Evolutionary conservation across 176 grass and related monocot genomes (phyloP).

Genomic region (Oryza glumipatula): DNA sequence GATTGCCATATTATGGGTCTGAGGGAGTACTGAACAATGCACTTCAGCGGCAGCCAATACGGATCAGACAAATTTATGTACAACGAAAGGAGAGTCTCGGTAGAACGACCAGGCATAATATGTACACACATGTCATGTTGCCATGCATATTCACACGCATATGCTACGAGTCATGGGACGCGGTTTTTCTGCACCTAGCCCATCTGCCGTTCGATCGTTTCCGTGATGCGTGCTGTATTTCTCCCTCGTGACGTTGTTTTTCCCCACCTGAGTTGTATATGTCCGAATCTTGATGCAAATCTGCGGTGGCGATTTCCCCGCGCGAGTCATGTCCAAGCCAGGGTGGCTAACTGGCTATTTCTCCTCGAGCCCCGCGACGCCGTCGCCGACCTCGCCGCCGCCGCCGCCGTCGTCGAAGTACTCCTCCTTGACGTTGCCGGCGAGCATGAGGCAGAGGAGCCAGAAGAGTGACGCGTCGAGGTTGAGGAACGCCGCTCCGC

Average conservation of each 20-base stretch:
- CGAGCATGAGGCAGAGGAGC: constrained; percentile 61
- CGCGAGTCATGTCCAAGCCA: background rate
- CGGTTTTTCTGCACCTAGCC: too few species aligned
- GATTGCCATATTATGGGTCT: too few species aligned
- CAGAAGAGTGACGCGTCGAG: constrained; percentile 73
- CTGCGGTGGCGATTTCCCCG: too few species aligned
- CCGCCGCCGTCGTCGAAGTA: constrained; percentile 18
- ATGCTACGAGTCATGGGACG: background rate
- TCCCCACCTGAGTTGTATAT: too few species aligned
- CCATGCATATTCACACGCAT: background rate
- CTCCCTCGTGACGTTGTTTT: too few species aligned
- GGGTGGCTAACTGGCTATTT: background rate
- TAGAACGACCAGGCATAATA: background rate
- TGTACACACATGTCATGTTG: background rate
- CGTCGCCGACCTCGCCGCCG: background rate
- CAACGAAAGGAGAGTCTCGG: background rate
- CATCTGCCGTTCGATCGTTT: too few species aligned
- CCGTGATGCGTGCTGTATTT: too few species aligned
- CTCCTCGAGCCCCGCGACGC: background rate
- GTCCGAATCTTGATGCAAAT: too few species aligned
- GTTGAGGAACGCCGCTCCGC: constrained; percentile 58
- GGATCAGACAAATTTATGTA: background rate
- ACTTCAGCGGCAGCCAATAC: too few species aligned
- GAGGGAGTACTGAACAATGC: too few species aligned
- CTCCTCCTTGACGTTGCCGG: constrained; percentile 58